Evolutionary conservation across 768 basidiomycete species (phyloP).

Genomic region (Psilocybe sp.): DNA sequence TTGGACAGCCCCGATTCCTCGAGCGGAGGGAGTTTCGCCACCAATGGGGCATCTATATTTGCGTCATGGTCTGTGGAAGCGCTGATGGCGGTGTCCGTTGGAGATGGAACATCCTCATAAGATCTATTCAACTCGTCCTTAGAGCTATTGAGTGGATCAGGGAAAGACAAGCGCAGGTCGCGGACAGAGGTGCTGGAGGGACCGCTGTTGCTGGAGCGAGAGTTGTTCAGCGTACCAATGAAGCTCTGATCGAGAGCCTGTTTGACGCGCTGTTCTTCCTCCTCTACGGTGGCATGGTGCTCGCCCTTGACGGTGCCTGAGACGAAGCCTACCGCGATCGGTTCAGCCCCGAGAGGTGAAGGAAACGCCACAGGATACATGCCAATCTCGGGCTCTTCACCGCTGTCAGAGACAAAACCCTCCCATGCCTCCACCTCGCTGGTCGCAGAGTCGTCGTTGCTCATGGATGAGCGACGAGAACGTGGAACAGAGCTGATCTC

Average conservation of each 20-base stretch:
- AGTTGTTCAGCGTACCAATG: constrained; percentile 74
- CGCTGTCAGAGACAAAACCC: constrained; percentile 64
- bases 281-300: constrained; percentile 32
- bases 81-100: constrained; percentile 30
- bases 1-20: constrained; percentile 33
- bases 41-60: constrained; percentile 12
- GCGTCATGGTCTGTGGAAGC: constrained; percentile 19
- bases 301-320: constrained; percentile 28
- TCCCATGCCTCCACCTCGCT: constrained; percentile 79
- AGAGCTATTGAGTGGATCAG: constrained; percentile 77
- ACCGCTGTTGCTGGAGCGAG: constrained; percentile 58
- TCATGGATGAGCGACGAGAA: constrained; percentile 69
- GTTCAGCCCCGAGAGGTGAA: constrained; percentile 28
- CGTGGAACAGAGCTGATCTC: constrained; percentile 48
- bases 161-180: constrained; percentile 79
- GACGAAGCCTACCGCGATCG: constrained; percentile 24
- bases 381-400: constrained; percentile 35
- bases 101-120: constrained; percentile 47
- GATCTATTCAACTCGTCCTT: constrained; percentile 59
- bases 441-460: constrained; percentile 64
- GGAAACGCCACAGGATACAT: constrained; percentile 29
- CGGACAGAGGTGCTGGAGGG: constrained; percentile 57
- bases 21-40: constrained; percentile 14
- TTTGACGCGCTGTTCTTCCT: constrained; percentile 67
- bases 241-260: constrained; percentile 82